These are phyloP conservation scores for Penicillium fimorum DNA, from an alignment of 495 filamentous ascomycete species.

Conservation along the genomic window DNA sequence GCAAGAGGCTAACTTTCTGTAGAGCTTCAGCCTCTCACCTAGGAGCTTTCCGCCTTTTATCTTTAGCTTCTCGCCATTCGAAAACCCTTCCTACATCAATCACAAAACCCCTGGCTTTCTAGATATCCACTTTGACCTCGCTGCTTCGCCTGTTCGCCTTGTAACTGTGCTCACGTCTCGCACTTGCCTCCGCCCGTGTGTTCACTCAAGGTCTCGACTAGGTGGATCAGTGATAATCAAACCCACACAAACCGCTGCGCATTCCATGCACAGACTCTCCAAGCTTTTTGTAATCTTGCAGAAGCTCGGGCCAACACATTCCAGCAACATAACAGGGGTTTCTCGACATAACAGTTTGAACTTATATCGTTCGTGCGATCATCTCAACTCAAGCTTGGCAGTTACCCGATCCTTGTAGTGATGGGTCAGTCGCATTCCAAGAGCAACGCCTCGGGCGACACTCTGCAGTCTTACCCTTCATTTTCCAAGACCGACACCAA, in stretches of 20 bases:
- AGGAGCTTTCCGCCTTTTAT: constrained; percentile 14
- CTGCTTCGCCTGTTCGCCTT: background rate
- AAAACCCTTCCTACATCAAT: background rate
- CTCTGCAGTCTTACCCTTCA: constrained; percentile 79
- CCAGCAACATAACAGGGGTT: constrained; percentile 30
- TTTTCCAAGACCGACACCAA: constrained; percentile 93
- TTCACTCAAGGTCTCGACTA: background rate
- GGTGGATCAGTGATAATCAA: background rate
- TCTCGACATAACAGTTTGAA: constrained; percentile 28
- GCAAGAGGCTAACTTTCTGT: constrained; percentile 22
- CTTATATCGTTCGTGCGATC: constrained; percentile 29
- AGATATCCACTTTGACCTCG: background rate
- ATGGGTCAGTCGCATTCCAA: constrained; percentile 97
- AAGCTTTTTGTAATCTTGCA: constrained; percentile 27
- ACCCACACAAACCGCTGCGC: constrained; percentile 11
- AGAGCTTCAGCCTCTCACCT: constrained; percentile 21
- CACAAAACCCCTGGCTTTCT: background rate
- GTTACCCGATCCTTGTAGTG: constrained; percentile 36
- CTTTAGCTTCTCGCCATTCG: constrained; percentile 9
- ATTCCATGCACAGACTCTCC: constrained; percentile 13
- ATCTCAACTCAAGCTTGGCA: constrained; percentile 36
- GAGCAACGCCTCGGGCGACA: constrained; percentile 56
- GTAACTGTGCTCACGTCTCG: background rate
- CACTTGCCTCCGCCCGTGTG: background rate
- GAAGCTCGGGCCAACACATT: constrained; percentile 40